Evolutionary conservation across 2,329 filamentous ascomycete species (phyloP).

Genomic region (Spiromastix sp.): DNA sequence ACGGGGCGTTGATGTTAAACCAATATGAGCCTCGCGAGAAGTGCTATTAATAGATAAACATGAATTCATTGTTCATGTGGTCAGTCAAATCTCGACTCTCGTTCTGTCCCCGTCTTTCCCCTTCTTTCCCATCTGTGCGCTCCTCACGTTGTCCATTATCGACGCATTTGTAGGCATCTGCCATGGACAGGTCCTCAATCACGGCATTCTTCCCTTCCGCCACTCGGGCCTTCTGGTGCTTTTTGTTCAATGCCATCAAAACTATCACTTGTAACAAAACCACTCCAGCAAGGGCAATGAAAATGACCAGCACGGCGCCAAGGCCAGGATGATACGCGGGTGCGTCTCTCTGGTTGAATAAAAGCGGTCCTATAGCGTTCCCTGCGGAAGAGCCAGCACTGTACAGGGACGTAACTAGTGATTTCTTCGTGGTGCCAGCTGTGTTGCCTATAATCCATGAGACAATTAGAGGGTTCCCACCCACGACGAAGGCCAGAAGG

Average conservation of each 20-base stretch:
- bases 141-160: constrained; percentile 32
- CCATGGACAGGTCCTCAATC: constrained; percentile 53
- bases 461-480: constrained; percentile 55
- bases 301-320: constrained; percentile 37
- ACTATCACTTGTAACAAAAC: constrained; percentile 46
- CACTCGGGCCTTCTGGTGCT: constrained; percentile 46
- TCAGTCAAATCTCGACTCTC: constrained; percentile 54
- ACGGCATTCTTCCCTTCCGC: constrained; percentile 50
- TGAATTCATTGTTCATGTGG: constrained; percentile 57
- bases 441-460: constrained; percentile 62
- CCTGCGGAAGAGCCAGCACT: constrained; percentile 52
- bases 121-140: constrained; percentile 12
- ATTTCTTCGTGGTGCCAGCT: constrained; percentile 57
- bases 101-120: constrained; percentile 34
- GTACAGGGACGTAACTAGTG: constrained; percentile 53
- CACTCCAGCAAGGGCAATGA: constrained; percentile 41
- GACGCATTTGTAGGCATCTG: too few species aligned
- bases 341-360: constrained; percentile 49
- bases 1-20: too few species aligned
- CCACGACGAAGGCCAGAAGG: constrained; percentile 55
- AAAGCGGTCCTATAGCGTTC: constrained; percentile 56
- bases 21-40: too few species aligned
- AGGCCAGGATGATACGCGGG: constrained; percentile 51
- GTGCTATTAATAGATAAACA: constrained; percentile 54
- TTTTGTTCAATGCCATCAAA: constrained; percentile 43